Evolutionary conservation across 352 stramenopile species (phyloP), one percentile per base, ranked within the genome.

Genomic region (Globisporangium emineosum): DNA sequence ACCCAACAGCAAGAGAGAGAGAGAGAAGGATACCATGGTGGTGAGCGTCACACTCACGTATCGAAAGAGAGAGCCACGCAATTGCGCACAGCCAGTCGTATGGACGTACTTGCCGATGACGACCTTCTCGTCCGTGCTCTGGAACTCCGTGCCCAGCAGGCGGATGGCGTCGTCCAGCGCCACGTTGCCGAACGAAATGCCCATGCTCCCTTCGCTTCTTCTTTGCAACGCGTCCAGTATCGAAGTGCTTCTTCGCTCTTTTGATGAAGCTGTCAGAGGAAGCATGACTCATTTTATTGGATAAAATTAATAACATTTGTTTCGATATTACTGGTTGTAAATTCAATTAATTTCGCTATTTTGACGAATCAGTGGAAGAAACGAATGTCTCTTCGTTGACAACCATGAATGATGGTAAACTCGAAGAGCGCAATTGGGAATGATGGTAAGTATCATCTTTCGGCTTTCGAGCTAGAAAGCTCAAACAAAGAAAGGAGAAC

Each of bases 91-190:
- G 21, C 45, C 8, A 21, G 7, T 17, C 32, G 29, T 33, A 56
- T 2, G 2, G 15, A 80, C 83, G 50, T 79, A 90, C 83, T 73
- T 78, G 65, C 81, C 81, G 37, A 92, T 79, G 54, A 78, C 64
- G 42, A 80, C 63, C 19, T 57, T 77, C 40, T 78, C 70, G 53
- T 79, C 73, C 43, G 76, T 68, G 61, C 81, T 79, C 56, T 73
- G 59, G 66, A 92, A 76, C 66, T 92, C 79, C 7, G 60, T 71
- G 63, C 76, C 79, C 47, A 92, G 72, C 68, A 87, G 78, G 64
- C 79, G 77, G 61, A 92, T 83, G 54, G 82, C 77, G 47, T 90
- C 79, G 72, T 92, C 83, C 65, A 83, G 57, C 23, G 73, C 68
- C 45, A 68, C 69, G 50, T 71, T 73, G 17, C 61, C 62, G 54